phyloP scores from a whole-genome alignment of 2,329 filamentous ascomycete species.

The Emergomyces orientalis region DNA sequence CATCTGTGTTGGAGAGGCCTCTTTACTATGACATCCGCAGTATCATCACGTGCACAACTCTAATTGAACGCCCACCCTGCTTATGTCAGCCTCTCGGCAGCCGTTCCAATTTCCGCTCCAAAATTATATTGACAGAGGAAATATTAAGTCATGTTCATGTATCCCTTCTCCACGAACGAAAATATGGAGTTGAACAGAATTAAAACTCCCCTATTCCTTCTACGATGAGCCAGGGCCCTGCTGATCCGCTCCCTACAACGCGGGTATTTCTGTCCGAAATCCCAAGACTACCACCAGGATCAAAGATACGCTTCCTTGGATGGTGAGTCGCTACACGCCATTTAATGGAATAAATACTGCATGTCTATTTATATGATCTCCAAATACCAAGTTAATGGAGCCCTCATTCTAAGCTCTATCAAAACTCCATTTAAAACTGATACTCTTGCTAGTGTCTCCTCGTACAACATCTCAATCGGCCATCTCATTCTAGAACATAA shows the following conservation, averaged over 20 bases:
- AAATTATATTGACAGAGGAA: too few species aligned
- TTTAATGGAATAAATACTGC: too few species aligned
- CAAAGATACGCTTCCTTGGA: slow-evolving; percentile 87
- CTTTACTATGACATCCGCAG: background rate
- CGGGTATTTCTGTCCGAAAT: slow-evolving; percentile 58
- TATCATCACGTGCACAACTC: slow-evolving; percentile 26
- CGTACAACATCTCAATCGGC: slow-evolving; percentile 50
- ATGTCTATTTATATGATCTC: background rate
- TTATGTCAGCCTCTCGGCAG: slow-evolving; percentile 2
- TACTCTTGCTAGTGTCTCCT: slow-evolving; percentile 43
- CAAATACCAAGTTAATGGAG: slow-evolving; percentile 4
- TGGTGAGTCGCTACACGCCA: slow-evolving; percentile 60
- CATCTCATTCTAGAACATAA: slow-evolving; percentile 60
- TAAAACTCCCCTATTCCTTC: background rate
- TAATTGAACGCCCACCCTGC: slow-evolving; percentile 6
- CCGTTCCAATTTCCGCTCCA: too few species aligned
- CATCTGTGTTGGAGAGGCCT: background rate
- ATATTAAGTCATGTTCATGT: too few species aligned
- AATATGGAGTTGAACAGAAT: slow-evolving; percentile 5
- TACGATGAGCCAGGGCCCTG: slow-evolving; percentile 29
- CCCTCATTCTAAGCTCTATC: background rate
- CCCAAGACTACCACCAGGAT: slow-evolving; percentile 42
- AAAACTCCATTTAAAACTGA: background rate
- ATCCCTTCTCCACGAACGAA: background rate
- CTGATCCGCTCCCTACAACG: slow-evolving; percentile 54